Conservation (phyloP, 2,329 filamentous ascomycete genomes). For the Chaetomium strumarium region DNA sequence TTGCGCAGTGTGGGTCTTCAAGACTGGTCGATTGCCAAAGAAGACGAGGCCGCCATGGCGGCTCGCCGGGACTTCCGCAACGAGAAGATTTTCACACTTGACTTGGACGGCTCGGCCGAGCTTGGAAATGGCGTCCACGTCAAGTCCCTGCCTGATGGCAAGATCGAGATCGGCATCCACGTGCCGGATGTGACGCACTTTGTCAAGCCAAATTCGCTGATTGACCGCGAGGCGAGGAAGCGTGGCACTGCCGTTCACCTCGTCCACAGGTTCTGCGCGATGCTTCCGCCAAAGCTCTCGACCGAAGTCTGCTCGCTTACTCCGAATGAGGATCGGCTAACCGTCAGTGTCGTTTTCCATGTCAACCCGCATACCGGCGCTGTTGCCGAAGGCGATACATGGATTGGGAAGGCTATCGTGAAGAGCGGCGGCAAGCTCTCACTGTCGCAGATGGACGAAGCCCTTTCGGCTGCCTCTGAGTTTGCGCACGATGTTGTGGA, state of each 20-base stretch:
- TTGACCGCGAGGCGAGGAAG: slow-evolving; percentile 97
- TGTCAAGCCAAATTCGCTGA: slow-evolving; percentile 89
- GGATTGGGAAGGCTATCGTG: slow-evolving; percentile 90
- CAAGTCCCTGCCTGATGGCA: slow-evolving; percentile 74
- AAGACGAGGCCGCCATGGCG: slow-evolving; percentile 68
- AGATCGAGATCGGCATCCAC: slow-evolving; percentile 91
- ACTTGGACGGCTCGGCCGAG: slow-evolving; percentile 80
- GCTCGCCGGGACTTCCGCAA: slow-evolving; percentile 83
- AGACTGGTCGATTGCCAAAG: slow-evolving; percentile 81
- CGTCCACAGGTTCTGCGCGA: slow-evolving; percentile 79
- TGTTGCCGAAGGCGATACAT: slow-evolving; percentile 78
- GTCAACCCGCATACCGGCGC: slow-evolving; percentile 75
- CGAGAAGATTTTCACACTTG: slow-evolving; percentile 86
- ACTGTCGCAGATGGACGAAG: slow-evolving; percentile 79
- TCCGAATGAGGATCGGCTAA: slow-evolving; percentile 82
- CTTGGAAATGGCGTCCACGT: slow-evolving; percentile 91
- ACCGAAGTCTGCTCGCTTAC: slow-evolving; percentile 81
- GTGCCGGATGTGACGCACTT: slow-evolving; percentile 95
- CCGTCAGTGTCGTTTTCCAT: slow-evolving; percentile 88
- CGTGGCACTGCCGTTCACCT: slow-evolving; percentile 93
- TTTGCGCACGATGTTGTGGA: slow-evolving; percentile 61
- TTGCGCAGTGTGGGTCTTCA: slow-evolving; percentile 87
- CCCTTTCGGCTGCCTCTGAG: slow-evolving; percentile 59
- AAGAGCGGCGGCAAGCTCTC: slow-evolving; percentile 84
- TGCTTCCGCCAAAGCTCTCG: slow-evolving; percentile 82